Percentiles rank a stretch among this genome's conserved stretches.
phyloP scores from a whole-genome alignment of 2,329 filamentous ascomycete species.

The Blastomyces emzantsi region DNA sequence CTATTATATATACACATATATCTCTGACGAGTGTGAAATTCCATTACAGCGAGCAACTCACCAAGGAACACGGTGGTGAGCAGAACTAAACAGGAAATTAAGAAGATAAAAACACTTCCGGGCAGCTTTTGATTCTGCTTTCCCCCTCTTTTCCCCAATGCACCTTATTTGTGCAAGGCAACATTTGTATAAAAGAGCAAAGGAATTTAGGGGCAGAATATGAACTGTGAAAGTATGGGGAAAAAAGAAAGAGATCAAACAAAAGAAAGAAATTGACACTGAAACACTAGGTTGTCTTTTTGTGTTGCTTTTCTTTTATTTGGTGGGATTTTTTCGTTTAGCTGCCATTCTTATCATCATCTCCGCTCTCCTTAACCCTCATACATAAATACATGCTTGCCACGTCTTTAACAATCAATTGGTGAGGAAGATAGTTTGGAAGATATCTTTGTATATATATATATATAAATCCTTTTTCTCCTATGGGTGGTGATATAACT shows the following conservation, averaged over 20 bases:
- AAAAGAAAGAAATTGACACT: background rate
- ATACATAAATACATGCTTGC: background rate
- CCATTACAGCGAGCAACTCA: constrained; percentile 60
- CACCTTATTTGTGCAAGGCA: background rate
- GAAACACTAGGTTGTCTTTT: background rate
- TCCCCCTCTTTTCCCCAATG: background rate
- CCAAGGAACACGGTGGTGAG: constrained; percentile 62
- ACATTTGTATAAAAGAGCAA: background rate
- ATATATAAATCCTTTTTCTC: background rate
- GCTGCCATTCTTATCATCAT: background rate
- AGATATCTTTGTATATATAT: background rate
- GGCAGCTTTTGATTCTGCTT: background rate
- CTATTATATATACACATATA: background rate
- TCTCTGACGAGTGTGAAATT: background rate
- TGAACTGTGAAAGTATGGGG: background rate
- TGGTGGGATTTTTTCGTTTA: background rate
- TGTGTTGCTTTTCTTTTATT: background rate
- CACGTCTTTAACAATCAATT: background rate
- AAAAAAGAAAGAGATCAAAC: background rate
- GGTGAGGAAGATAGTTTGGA: background rate
- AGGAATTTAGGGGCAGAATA: background rate
- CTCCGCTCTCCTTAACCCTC: background rate
- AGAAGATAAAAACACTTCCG: background rate
- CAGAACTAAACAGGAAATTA: constrained; percentile 27
- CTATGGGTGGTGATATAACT: background rate